A percentile compares a stretch with the other conserved stretches of the same genome.
Evolutionary conservation across 2,329 filamentous ascomycete species (phyloP).

Genomic region (Claviceps spartinae): DNA sequence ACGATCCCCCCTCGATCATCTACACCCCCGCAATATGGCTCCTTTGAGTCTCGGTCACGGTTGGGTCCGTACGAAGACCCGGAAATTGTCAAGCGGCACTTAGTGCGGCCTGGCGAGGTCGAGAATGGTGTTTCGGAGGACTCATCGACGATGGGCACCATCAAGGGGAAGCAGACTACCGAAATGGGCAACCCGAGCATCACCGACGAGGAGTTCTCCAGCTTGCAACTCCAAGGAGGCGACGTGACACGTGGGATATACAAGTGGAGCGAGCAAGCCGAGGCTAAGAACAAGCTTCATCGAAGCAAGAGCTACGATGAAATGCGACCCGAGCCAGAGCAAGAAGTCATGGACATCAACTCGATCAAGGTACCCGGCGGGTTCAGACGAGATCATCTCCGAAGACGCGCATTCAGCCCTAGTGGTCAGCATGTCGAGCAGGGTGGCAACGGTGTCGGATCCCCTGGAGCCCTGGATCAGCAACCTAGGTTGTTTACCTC

Average conservation of each 20-base stretch:
- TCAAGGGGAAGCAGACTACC: conserved; percentile 41
- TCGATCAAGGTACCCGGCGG: conserved; percentile 88
- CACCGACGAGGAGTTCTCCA: conserved; percentile 79
- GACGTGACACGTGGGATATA: conserved; percentile 94
- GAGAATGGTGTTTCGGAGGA: conserved; percentile 32
- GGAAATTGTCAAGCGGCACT: conserved; percentile 79
- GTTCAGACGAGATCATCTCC: conserved; percentile 80
- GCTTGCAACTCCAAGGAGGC: conserved; percentile 80
- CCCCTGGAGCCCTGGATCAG: conserved; percentile 16
- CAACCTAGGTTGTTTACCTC: conserved; percentile 58
- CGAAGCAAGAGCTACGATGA: conserved; percentile 83
- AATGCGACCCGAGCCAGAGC: conserved; percentile 63
- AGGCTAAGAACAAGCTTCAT: conserved; percentile 52
- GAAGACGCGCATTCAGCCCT: conserved; percentile 57
- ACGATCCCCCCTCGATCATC: conserved; percentile 23
- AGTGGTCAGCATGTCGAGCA: conserved; percentile 16
- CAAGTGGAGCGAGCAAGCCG: conserved; percentile 84
- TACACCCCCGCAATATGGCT: conserved; percentile 68
- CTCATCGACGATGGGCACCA: conserved; percentile 26
- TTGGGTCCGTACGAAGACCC: conserved; percentile 63
- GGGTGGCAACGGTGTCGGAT: conserved; percentile 21
- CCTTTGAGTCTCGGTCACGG: conserved; percentile 59
- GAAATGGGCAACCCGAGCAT: conserved; percentile 22
- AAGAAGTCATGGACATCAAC: conserved; percentile 71
- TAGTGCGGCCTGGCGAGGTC: conserved; percentile 54